phyloP scores from a whole-genome alignment of 768 basidiomycete species.

The Mycena kentingensis region DNA sequence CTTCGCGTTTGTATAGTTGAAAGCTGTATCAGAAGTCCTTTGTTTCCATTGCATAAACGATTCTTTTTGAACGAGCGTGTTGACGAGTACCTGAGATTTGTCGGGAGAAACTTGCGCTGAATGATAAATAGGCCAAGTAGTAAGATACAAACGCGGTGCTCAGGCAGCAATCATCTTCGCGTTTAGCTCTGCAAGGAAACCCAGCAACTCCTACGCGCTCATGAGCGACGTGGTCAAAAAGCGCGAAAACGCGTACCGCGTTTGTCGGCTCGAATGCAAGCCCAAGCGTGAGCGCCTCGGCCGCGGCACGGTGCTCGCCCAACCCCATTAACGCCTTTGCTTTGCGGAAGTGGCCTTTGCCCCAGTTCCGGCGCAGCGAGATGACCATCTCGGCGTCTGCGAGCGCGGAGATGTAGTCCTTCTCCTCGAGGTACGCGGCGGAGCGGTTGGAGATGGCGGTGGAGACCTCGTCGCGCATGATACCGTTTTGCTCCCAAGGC shows the following conservation, averaged over 20 bases:
- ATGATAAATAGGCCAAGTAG: too few relatives aligned
- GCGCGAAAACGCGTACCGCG: constrained; percentile 32
- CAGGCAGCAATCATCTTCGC: too few relatives aligned
- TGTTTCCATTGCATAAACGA: too few relatives aligned
- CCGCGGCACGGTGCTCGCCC: constrained; percentile 68
- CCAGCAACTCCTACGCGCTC: constrained; percentile 18
- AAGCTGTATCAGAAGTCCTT: too few relatives aligned
- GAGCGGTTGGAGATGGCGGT: constrained; percentile 91
- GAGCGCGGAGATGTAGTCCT: constrained; percentile 75
- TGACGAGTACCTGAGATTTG: too few relatives aligned
- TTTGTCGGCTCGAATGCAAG: constrained; percentile 76
- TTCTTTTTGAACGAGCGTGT: too few relatives aligned
- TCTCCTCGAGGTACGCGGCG: constrained; percentile 77
- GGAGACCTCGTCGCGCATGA: constrained; percentile 89
- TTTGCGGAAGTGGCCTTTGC: constrained; percentile 95
- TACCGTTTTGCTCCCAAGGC: constrained; percentile 82
- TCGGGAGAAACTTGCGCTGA: too few relatives aligned
- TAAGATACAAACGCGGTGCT: too few relatives aligned
- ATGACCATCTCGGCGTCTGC: constrained; percentile 93
- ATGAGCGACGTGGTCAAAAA: background rate
- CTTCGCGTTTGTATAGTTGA: too few relatives aligned
- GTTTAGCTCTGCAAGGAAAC: constrained; percentile 15
- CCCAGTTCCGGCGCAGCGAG: constrained; percentile 81
- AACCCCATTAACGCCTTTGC: constrained; percentile 86
- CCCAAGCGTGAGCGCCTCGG: constrained; percentile 79